Base-by-base conservation (phyloP, 306 rosid genomes). In the Coriaria nepalensis region DNA sequence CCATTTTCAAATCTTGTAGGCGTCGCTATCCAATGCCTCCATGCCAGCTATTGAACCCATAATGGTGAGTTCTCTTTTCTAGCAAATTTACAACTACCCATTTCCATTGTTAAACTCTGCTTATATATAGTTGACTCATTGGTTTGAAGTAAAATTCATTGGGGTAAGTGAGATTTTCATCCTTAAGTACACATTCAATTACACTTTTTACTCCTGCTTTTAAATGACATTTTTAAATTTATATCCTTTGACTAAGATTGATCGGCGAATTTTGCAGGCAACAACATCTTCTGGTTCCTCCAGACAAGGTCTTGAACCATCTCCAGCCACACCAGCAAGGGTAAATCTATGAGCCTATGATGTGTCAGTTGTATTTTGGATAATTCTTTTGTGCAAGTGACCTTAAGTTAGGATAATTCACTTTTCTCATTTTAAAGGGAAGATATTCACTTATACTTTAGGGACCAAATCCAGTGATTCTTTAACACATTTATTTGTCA, bases 261-360 rank as follows among this genome's bases (percentile, higher is more conserved):
- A 2, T 49, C 11, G 9, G 8, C 10, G 41, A 15, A 33, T 45
- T 39, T 14, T 39, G 12, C 37, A 82, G 96, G 75, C 67, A 68
- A 64, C 67, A 68, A 64, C 72, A 55, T 57, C 74, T n/a, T 75
- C 81, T 43, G 57, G 66, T 53, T 67, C 78, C 64, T 52, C 79
- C 33, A 53, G 57, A 71, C 64, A 56, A 40, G 59, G 66, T 49
- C 73, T 60, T 65, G 87, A 78, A 62, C 78, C 36, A 46, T 75
- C 79, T 33, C 78, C 85, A 47, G 58, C 52, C 38, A 61, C 90
- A 13, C 81, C 88, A 36, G 61, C 78, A 50, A 75, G 74, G 87
- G 95, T 90, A 81, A 68, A 36, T 48, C 20, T 11, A 37, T 42
- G 39, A 44, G 37, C 35, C 37, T 9, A n/a, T 47, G 33, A 20